Conservation (phyloP, 495 filamentous ascomycete genomes). For the Hyaloscypha finlandica region DNA sequence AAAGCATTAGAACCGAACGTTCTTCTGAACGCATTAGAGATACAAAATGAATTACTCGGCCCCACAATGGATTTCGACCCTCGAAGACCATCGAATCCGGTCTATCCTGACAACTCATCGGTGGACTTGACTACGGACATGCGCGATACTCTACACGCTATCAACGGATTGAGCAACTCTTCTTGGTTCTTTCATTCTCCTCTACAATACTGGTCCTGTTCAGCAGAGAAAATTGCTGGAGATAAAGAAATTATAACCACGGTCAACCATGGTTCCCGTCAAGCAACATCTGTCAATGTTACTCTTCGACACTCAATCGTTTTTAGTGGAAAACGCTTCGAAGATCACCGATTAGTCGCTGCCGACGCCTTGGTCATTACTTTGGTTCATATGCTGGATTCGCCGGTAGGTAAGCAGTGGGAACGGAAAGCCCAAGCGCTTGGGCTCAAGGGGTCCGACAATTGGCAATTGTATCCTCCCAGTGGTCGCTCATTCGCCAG, state of each 20-base stretch:
- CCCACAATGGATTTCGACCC: slow-evolving; percentile 53
- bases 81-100: slow-evolving; percentile 31
- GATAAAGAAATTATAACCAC: slow-evolving; percentile 64
- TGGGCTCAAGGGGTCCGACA: slow-evolving; percentile 35
- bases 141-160: slow-evolving; percentile 51
- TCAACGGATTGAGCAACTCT: slow-evolving; percentile 51
- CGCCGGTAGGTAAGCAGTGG: slow-evolving; percentile 60
- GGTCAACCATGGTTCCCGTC: slow-evolving; percentile 57
- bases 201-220: slow-evolving; percentile 73
- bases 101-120: slow-evolving; percentile 24
- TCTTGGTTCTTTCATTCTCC: slow-evolving; percentile 72
- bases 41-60: slow-evolving; percentile 62
- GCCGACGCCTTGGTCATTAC: slow-evolving; percentile 76
- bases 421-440: slow-evolving; percentile 51
- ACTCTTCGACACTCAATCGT: slow-evolving; percentile 72
- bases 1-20: slow-evolving; percentile 63
- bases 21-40: slow-evolving; percentile 58
- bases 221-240: slow-evolving; percentile 48
- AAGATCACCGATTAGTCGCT: slow-evolving; percentile 58
- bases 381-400: slow-evolving; percentile 61
- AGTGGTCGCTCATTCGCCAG: slow-evolving; percentile 51
- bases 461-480: slow-evolving; percentile 62
- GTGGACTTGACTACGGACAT: slow-evolving; percentile 39
- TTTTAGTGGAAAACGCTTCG: slow-evolving; percentile 72
- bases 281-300: slow-evolving; percentile 62